These are phyloP conservation scores for Lathyrus aphaca DNA, from an alignment of 306 rosid genomes.

Conservation along the genomic window DNA sequence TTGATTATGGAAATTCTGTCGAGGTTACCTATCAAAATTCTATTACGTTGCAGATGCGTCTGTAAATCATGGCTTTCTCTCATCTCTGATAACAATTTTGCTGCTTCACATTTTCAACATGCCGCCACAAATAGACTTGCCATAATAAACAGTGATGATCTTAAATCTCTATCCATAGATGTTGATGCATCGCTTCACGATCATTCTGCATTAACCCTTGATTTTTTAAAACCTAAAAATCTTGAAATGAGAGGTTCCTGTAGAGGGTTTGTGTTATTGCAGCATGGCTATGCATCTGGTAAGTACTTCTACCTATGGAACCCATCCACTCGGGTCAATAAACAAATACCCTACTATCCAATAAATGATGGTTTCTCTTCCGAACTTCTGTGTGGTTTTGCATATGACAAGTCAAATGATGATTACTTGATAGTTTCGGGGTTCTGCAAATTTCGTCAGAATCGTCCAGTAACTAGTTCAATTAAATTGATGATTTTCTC, in stretches of 20 bases:
- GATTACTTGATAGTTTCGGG: neutral
- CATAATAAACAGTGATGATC: accelerated
- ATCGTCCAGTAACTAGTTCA: neutral
- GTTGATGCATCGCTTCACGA: neutral
- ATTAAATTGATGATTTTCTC: slow-evolving; percentile 2
- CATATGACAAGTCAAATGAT: neutral
- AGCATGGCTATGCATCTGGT: accelerated
- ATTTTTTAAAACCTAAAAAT: too few relatives aligned
- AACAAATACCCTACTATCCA: neutral
- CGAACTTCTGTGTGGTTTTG: neutral
- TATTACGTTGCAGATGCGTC: neutral
- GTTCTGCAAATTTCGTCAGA: too few relatives aligned
- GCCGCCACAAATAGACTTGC: neutral
- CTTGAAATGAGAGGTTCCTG: neutral
- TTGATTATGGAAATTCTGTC: neutral
- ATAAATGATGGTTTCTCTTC: neutral
- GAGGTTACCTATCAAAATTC: neutral
- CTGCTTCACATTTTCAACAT: neutral
- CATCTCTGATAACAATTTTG: neutral
- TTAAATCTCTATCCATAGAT: neutral
- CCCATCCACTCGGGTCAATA: neutral
- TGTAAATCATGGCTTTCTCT: neutral
- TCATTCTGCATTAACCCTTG: neutral
- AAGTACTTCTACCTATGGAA: neutral
- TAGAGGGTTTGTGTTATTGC: slow-evolving; percentile 4